Base-by-base conservation (phyloP, 768 basidiomycete species). In the Boletales sp. region DNA sequence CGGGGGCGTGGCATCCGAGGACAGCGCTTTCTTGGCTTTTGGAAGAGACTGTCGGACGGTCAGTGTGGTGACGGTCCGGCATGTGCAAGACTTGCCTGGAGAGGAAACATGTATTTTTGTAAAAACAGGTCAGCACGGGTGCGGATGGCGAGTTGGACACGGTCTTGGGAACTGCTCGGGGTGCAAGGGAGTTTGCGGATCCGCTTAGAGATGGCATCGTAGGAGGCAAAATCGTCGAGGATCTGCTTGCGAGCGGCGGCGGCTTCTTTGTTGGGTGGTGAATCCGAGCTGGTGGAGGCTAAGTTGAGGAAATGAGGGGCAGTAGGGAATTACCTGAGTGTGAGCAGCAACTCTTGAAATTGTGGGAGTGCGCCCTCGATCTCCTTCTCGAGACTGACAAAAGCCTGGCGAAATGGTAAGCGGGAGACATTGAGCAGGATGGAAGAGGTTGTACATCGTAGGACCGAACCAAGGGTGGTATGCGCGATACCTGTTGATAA, bases 331-430 rank as follows among this genome's bases (percentile, higher is more conserved):
- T 50, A 90, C 88, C 72, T 86, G 32, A 94, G 73, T 10, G 76
- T 80, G 37, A 87, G 65, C 27, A 97, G 67, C 21, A 94, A 74
- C 61, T 95, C 93, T 58, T 95, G 91, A 64, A 95, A 94, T 54
- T 86, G 82, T 4, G 93, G 92, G 5, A 98, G 75, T 2, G 82
- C 71, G 30, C 86, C 87, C 63, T 92, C 89, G n/a, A 98, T 94
- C 57, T 97, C 94, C 46, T 80, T 78, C 71, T 99, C 94, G 8
- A 97, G 70, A 35, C 61, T 65, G 34, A 90, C 70, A 52, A 98
- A 83, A 1, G 80, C 79, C 79, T 92, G n/a, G n/a, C n/a, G n/a
- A 66, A 8, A 32, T 37, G 27, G 37, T 45, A n/a, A 43, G 17
- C 11, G 30, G 40, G 17, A 12, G 8, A 2, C 14, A 11, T 12